Evolutionary conservation across 768 basidiomycete genomes (phyloP).

Genomic region (Tylopilus plumbeoviolaceoides): DNA sequence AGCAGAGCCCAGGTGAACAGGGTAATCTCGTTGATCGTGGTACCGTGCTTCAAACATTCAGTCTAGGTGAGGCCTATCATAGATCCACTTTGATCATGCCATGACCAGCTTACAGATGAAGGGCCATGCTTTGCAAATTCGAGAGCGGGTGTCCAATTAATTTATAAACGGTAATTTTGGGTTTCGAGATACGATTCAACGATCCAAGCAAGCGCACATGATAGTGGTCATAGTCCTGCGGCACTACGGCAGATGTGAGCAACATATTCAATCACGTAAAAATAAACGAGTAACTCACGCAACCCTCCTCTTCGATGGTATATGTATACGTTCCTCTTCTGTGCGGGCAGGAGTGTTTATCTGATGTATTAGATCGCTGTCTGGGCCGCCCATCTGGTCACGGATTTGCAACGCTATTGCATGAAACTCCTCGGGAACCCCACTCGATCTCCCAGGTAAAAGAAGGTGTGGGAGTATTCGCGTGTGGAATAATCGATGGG

Average conservation of each 20-base stretch:
- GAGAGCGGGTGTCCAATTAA: slow-evolving; percentile 7
- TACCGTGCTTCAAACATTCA: not conserved
- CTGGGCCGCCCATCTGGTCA: slow-evolving; percentile 30
- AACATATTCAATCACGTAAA: not conserved
- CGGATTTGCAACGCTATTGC: slow-evolving; percentile 22
- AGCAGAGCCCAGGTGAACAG: not conserved
- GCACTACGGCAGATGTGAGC: slow-evolving; percentile 13
- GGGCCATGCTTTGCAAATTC: not conserved
- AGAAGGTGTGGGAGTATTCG: slow-evolving; percentile 33
- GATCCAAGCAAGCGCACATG: slow-evolving; percentile 3
- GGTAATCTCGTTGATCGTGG: no score
- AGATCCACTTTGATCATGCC: not conserved
- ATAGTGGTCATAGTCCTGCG: slow-evolving; percentile 10
- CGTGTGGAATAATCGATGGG: slow-evolving; percentile 34
- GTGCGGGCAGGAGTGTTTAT: not conserved
- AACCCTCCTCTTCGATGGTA: slow-evolving; percentile 16
- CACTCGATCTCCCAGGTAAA: slow-evolving; percentile 23
- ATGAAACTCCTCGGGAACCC: slow-evolving; percentile 31
- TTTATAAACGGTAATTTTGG: slow-evolving; percentile 5
- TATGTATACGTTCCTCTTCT: slow-evolving; percentile 6
- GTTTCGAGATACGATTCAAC: slow-evolving; percentile 4
- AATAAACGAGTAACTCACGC: slow-evolving; percentile 17
- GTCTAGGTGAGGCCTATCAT: not conserved
- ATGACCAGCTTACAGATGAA: not conserved
- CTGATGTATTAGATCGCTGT: slow-evolving; percentile 16